Percentiles rank a stretch among this genome's conserved stretches.
Evolutionary conservation across 2,329 filamentous ascomycete genomes (phyloP).

Genomic region (Basipetospora chlamydospora): DNA sequence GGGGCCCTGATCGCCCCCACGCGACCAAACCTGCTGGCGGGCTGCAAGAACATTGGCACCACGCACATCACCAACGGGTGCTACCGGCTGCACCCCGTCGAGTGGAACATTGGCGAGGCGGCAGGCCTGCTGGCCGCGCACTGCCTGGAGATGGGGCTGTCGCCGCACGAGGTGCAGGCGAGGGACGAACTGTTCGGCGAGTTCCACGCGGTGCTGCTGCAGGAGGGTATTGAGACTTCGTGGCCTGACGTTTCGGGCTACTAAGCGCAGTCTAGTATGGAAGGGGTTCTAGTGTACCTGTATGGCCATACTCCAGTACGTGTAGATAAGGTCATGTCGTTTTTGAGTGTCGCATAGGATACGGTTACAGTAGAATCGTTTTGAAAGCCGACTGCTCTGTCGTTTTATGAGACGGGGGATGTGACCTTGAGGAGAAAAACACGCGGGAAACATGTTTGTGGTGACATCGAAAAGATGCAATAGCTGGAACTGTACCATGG

Average conservation of each 20-base stretch:
- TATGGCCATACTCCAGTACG: not conserved
- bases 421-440: no score
- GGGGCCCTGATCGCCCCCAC: slow-evolving; percentile 12
- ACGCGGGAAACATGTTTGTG: no score
- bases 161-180: slow-evolving; percentile 12
- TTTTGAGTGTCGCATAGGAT: no score
- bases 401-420: no score
- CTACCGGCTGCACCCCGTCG: slow-evolving; percentile 14
- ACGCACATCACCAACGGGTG: slow-evolving; percentile 16
- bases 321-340: no score
- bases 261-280: no score
- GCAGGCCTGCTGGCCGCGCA: slow-evolving; percentile 13
- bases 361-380: no score
- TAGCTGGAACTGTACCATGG: no score
- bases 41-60: slow-evolving; percentile 15
- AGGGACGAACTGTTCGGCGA: slow-evolving; percentile 6
- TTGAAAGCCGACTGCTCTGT: no score
- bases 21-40: slow-evolving; percentile 12
- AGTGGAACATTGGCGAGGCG: slow-evolving; percentile 16
- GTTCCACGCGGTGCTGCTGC: slow-evolving; percentile 7
- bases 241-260: slow-evolving; percentile 10
- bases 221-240: slow-evolving; percentile 9
- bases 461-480: no score
- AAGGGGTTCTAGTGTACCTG: no score
- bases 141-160: slow-evolving; percentile 10